These are phyloP conservation scores for Penicillium robsamsonii DNA, from an alignment of 495 filamentous ascomycete genomes.

Conservation along the genomic window DNA sequence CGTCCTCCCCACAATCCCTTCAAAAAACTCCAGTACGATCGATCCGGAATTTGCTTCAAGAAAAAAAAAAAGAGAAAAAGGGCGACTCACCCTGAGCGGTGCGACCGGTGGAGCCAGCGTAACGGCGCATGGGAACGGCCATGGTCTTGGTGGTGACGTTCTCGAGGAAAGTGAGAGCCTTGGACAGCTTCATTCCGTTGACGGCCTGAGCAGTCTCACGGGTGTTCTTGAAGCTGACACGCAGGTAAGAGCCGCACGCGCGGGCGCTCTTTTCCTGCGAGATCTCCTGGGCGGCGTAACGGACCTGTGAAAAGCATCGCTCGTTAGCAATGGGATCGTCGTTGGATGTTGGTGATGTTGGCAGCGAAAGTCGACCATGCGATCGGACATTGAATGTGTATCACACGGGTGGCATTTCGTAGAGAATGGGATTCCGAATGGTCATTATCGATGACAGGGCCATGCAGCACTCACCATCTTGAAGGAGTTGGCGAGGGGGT, in stretches of 20 bases:
- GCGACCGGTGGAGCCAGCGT: conserved; percentile 89
- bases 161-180: conserved; percentile 91
- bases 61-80: conserved; percentile 3
- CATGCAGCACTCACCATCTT: conserved; percentile 53
- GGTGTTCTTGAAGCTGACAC: conserved; percentile 99
- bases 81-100: conserved; percentile 86
- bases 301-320: conserved; percentile 63
- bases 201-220: conserved; percentile 98
- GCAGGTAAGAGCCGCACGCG: conserved; percentile 96
- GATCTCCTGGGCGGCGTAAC: conserved; percentile 93
- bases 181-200: conserved; percentile 97
- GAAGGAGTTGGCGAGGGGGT: conserved; percentile 48
- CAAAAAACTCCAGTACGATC: conserved; percentile 1
- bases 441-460: conserved; percentile 16
- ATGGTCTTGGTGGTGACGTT: conserved; percentile 94
- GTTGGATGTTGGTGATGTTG: conserved; percentile 12
- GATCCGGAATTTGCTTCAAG: conserved; percentile 12
- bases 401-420: conserved; percentile 12
- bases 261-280: conserved; percentile 89
- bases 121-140: conserved; percentile 95
- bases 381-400: conserved; percentile 10
- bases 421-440: conserved; percentile 12
- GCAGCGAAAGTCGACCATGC: conserved; percentile 11
- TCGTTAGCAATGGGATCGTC: conserved; percentile 29
- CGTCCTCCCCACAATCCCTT: neutral